Evolutionary conservation across 1,284 basidiomycete genomes (phyloP), one percentile per base, ranked within the genome.

Genomic region (Laetiporus sulphureus): DNA sequence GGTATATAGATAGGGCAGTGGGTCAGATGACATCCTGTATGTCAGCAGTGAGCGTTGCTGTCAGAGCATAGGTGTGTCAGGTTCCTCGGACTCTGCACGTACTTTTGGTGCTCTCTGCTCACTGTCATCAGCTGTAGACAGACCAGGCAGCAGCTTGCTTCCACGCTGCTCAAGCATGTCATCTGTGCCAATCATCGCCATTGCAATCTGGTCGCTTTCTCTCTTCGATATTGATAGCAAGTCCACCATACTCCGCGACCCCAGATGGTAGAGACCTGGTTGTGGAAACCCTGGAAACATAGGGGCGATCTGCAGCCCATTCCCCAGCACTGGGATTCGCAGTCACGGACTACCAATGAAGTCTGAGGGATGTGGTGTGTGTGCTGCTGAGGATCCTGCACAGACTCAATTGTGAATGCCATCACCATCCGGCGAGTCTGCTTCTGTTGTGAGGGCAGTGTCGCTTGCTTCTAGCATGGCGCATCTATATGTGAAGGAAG

Each of bases 211-310:
- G 42, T 56, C 48, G 52, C 58, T 47, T 49, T 60, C 56, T 58
- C 46, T 57, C 25, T 62, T 58, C n/a, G n/a, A 29, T 12, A 51
- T 37, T 3, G 59, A 51, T n/a, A 58, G 47, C n/a, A 79, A 59
- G 52, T 79, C 68, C 48, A 73, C 57, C 69, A 77, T 73, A 37
- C 72, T 75, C 38, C 63, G 72, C 22, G 87, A 89, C 0, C 72
- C 71, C 22, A 77, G 80, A 38, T 74, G 71, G 55, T 80, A 81
- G 47, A 84, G 60, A 15, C 65, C 64, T 0, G 78, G 75, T 11
- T 73, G 68, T 15, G 57, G 52, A 5, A 52, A 47, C 4, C 53
- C 51, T 38, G 53, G 47, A n/a, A 46, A 45, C 32, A 38, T 38
- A 16, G 45, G 46, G 42, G 48, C 40, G 15, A 47, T 42, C 25